Conservation (phyloP, 2,329 filamentous ascomycete genomes). For the Sclerotinia glacialis region DNA sequence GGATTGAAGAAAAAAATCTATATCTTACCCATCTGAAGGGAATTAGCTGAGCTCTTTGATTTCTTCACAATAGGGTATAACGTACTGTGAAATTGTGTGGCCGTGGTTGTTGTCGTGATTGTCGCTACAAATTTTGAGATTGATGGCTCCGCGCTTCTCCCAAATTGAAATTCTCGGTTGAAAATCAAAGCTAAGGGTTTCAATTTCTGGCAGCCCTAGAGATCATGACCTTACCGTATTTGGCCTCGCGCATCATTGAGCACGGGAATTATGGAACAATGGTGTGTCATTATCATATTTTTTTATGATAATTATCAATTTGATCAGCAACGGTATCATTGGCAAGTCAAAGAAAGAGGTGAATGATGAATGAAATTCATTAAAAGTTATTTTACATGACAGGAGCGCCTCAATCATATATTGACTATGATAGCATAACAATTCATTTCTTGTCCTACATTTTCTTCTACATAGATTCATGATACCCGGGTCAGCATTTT, state of each 20-base stretch:
- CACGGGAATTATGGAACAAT: constrained; percentile 3
- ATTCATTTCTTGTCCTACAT: background rate
- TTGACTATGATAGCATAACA: background rate
- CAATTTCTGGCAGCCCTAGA: constrained; percentile 21
- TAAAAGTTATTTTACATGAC: constrained; percentile 4
- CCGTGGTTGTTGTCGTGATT: constrained; percentile 48
- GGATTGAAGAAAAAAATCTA: constrained; percentile 29
- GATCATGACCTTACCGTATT: constrained; percentile 13
- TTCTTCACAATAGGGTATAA: constrained; percentile 26
- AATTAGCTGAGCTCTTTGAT: constrained; percentile 37
- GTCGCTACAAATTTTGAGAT: constrained; percentile 30
- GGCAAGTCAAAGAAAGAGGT: background rate
- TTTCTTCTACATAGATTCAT: constrained; percentile 1
- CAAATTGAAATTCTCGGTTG: constrained; percentile 22
- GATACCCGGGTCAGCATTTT: constrained; percentile 13
- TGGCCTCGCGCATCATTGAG: background rate
- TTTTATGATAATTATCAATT: background rate
- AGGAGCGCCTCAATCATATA: background rate
- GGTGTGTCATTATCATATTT: constrained; percentile 11
- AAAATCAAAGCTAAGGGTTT: constrained; percentile 24
- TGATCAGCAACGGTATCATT: background rate
- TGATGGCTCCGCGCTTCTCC: constrained; percentile 17
- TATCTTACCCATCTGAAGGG: constrained; percentile 60
- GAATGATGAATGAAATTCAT: background rate
- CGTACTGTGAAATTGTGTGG: constrained; percentile 49